Base-by-base conservation (phyloP, 78 protist species). In the Protostelium mycophagum region DNA sequence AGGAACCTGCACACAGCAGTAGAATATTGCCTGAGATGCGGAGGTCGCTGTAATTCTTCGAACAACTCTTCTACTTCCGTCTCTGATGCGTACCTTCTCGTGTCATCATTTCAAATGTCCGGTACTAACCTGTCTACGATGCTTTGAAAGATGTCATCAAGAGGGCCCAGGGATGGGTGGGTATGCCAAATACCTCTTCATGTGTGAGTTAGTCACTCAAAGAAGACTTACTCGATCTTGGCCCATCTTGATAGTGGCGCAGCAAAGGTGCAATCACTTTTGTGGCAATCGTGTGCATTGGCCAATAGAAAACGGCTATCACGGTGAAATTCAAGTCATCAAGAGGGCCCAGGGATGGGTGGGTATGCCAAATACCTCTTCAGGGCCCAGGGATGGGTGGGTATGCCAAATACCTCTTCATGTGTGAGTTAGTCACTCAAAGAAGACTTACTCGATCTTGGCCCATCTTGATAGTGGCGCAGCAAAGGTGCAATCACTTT, bases 121-220 rank as follows among this genome's bases (percentile, higher is more conserved):
- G n/a, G n/a, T n/a, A n/a, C n/a, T n/a, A n/a, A n/a, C n/a, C 73
- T 5, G 16, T 51, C 73, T 51, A 51, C 16, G 73, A 51, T 51
- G 73, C 73, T 5, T 51, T 51, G 73, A 51, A 51, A 51, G 73
- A 51, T 51, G 73, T 51, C 73, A 51, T 51, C 73, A 25, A 51
- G 73, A 51, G 73, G 73, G 73, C 73, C 73, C 73, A 51, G 73
- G 73, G 73, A 51, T 51, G 73, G 5, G 73, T 51, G 73, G 73
- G 73, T 5, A 51, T 51, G 5, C 73, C 73, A 51, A 51, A 51
- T 16, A 51, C 73, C 31, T 51, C 73, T 51, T 51, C 31, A 51
- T 51, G 73, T 51, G 5, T 51, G 73, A 5, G 73, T 5, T 16
- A 16, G 73, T 51, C 73, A 51, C 73, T 16, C 16, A 16, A 51